phyloP scores from a whole-genome alignment of 805 yeast species.

The Starmerella floris region DNA sequence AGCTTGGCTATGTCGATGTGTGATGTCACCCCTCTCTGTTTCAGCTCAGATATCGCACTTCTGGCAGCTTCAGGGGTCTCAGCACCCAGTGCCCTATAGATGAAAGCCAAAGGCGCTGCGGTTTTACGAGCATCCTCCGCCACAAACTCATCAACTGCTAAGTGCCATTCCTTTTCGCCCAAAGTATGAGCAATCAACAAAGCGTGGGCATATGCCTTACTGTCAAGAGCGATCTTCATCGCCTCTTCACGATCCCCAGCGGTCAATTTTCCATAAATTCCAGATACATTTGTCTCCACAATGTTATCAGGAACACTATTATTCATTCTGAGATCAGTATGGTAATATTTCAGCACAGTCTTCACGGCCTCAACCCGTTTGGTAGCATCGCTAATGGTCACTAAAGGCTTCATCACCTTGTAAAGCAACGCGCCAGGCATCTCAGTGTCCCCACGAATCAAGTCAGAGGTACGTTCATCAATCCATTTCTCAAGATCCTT shows the following conservation, averaged over 20 bases:
- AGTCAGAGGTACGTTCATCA: conserved; percentile 27
- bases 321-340: not conserved
- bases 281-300: conserved; percentile 3
- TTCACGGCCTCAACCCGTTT: not conserved
- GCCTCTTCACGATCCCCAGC: conserved; percentile 59
- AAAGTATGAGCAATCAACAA: conserved; percentile 53
- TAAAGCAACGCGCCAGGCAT: conserved; percentile 15
- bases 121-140: conserved; percentile 34
- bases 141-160: conserved; percentile 46
- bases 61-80: conserved; percentile 30
- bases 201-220: conserved; percentile 67
- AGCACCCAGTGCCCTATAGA: conserved; percentile 55
- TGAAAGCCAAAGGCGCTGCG: conserved; percentile 35
- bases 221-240: conserved; percentile 43
- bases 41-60: conserved; percentile 40
- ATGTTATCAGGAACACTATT: not conserved
- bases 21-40: conserved; percentile 23
- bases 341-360: not conserved
- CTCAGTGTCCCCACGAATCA: conserved; percentile 1
- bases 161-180: conserved; percentile 48
- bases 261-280: conserved; percentile 33
- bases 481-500: conserved; percentile 64
- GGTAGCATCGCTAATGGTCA: not conserved
- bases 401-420: conserved; percentile 4
- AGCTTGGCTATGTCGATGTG: conserved; percentile 8